Conservation (phyloP, 2,329 filamentous ascomycete genomes). For the Triangularia setosa region DNA sequence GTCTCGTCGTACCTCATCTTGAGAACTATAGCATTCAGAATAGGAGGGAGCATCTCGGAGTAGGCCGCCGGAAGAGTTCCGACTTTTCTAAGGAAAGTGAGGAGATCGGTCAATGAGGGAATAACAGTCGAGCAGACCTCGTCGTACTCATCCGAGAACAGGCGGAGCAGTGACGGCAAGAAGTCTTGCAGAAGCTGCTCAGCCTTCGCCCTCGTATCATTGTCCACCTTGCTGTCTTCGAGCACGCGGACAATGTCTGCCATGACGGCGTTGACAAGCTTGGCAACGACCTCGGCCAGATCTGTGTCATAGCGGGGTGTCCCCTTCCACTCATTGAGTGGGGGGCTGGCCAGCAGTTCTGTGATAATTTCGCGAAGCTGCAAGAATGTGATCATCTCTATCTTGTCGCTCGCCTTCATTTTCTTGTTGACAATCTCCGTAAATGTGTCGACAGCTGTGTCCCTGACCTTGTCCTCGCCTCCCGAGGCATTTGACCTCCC, state of each 20-base stretch:
- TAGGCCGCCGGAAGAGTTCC: constrained; percentile 70
- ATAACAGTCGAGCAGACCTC: constrained; percentile 97
- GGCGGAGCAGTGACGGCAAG: constrained; percentile 80
- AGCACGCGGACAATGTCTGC: constrained; percentile 83
- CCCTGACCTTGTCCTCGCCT: constrained; percentile 73
- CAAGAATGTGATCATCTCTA: constrained; percentile 87
- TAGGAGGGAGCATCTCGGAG: constrained; percentile 76
- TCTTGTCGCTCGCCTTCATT: constrained; percentile 91
- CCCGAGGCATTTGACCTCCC: constrained; percentile 63
- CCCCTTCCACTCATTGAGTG: constrained; percentile 71
- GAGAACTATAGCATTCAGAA: constrained; percentile 83
- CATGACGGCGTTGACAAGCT: constrained; percentile 87
- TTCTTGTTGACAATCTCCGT: constrained; percentile 97
- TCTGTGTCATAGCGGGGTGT: constrained; percentile 92
- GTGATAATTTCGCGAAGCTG: constrained; percentile 81
- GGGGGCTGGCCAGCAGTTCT: constrained; percentile 79
- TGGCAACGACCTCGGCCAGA: constrained; percentile 89
- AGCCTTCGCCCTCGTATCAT: constrained; percentile 66
- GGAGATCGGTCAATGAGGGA: constrained; percentile 83
- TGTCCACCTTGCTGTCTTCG: constrained; percentile 60
- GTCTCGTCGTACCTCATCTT: constrained; percentile 99
- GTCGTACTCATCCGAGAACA: constrained; percentile 97
- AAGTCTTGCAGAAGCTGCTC: constrained; percentile 81
- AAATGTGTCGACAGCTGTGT: constrained; percentile 89
- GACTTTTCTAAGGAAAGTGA: constrained; percentile 84